These are phyloP conservation scores for Podosphaera fusca DNA, from an alignment of 2,329 filamentous ascomycete species.

Conservation along the genomic window DNA sequence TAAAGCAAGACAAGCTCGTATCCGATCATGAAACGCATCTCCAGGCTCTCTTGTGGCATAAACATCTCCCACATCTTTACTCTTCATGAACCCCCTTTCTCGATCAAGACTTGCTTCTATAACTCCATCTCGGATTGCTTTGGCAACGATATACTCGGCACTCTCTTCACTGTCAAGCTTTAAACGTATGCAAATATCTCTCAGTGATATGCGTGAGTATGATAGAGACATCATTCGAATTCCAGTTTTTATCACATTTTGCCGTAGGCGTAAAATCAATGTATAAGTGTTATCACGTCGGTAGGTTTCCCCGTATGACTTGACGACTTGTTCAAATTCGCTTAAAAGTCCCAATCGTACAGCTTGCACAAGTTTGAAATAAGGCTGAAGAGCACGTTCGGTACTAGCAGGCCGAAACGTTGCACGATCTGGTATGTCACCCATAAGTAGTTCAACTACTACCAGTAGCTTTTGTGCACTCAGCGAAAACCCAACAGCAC, in stretches of 20 bases:
- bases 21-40: slow-evolving; percentile 94
- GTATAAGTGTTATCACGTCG: slow-evolving; percentile 88
- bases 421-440: slow-evolving; percentile 86
- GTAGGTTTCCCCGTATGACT: slow-evolving; percentile 63
- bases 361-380: slow-evolving; percentile 81
- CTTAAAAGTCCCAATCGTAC: slow-evolving; percentile 92
- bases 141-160: slow-evolving; percentile 96
- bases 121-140: slow-evolving; percentile 91
- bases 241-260: slow-evolving; percentile 98
- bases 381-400: slow-evolving; percentile 72
- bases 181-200: slow-evolving; percentile 89
- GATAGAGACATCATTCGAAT: slow-evolving; percentile 98
- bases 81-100: slow-evolving; percentile 94
- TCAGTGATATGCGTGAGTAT: slow-evolving; percentile 88
- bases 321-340: slow-evolving; percentile 73
- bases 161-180: slow-evolving; percentile 90
- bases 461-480: slow-evolving; percentile 90
- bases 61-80: slow-evolving; percentile 84
- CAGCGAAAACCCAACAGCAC: slow-evolving; percentile 84
- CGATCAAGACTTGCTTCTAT: slow-evolving; percentile 90
- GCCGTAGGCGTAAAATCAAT: slow-evolving; percentile 74
- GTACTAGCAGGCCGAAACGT: slow-evolving; percentile 78
- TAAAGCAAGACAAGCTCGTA: slow-evolving; percentile 69
- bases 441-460: slow-evolving; percentile 93
- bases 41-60: slow-evolving; percentile 90